Percentiles rank a stretch among this genome's conserved stretches.
Evolutionary conservation across 805 yeast genomes (phyloP).

Genomic region (Scheffersomyces amazonensis): DNA sequence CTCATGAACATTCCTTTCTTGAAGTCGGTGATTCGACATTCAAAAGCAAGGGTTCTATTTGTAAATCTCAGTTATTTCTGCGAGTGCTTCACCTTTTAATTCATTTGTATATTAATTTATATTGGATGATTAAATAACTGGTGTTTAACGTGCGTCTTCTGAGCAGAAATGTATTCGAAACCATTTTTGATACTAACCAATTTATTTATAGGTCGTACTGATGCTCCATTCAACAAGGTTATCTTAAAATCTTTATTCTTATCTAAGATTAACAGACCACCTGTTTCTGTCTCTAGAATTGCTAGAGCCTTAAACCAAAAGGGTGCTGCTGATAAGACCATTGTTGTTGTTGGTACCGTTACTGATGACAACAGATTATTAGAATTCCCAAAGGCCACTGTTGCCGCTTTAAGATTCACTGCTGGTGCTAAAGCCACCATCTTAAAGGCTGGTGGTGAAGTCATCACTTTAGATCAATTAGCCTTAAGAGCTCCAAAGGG

Average conservation of each 20-base stretch:
- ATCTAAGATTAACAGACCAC: slow-evolving; percentile 99
- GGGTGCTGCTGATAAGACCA: slow-evolving; percentile 86
- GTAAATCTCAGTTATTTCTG: slow-evolving; percentile 20
- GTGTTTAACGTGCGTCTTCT: slow-evolving; percentile 32
- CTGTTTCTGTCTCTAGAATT: slow-evolving; percentile 93
- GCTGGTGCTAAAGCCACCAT: slow-evolving; percentile 98
- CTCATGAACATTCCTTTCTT: neutral
- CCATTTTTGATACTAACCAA: slow-evolving; percentile 26
- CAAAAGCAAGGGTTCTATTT: neutral
- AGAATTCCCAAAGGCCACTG: slow-evolving; percentile 93
- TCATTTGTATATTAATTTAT: neutral
- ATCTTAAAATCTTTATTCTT: slow-evolving; percentile 91
- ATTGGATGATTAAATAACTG: neutral
- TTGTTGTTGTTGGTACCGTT: slow-evolving; percentile 99
- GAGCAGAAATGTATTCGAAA: slow-evolving; percentile 40
- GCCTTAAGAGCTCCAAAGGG: slow-evolving; percentile 99
- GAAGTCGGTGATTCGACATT: slow-evolving; percentile 1
- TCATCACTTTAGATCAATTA: slow-evolving; percentile 97
- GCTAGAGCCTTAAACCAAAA: slow-evolving; percentile 75
- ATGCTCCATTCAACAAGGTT: slow-evolving; percentile 98
- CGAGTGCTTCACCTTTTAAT: slow-evolving; percentile 29
- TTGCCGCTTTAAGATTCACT: slow-evolving; percentile 99
- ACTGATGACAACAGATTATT: slow-evolving; percentile 96
- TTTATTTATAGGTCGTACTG: slow-evolving; percentile 80
- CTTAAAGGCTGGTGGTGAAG: slow-evolving; percentile 98